Conservation (phyloP, 257 asterid species). For the Echium plantagineum region DNA sequence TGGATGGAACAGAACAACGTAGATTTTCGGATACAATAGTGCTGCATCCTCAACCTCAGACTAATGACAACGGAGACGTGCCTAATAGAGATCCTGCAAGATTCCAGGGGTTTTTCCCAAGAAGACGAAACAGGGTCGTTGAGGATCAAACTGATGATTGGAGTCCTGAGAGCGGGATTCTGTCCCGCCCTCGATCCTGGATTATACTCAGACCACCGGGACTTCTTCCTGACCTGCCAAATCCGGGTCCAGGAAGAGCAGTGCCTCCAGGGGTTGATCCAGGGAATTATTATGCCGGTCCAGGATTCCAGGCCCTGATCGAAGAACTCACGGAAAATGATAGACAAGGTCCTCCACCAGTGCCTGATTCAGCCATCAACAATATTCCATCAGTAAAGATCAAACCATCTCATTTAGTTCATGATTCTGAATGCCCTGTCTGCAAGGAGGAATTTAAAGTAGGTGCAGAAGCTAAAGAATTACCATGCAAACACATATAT, state of each 20-base stretch:
- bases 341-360: slow-evolving; percentile 75
- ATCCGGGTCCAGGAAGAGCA: slow-evolving; percentile 15
- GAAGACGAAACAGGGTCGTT: slow-evolving; percentile 29
- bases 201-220: slow-evolving; percentile 36
- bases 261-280: slow-evolving; percentile 40
- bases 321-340: slow-evolving; percentile 69
- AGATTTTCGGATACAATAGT: not conserved
- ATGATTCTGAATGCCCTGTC: slow-evolving; percentile 60
- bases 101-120: slow-evolving; percentile 22
- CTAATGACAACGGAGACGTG: not conserved
- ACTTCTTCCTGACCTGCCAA: slow-evolving; percentile 8
- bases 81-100: slow-evolving; percentile 10
- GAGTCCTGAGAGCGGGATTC: slow-evolving; percentile 55
- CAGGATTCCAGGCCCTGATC: slow-evolving; percentile 46
- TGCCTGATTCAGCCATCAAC: slow-evolving; percentile 46
- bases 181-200: slow-evolving; percentile 66
- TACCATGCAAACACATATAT: slow-evolving; percentile 73
- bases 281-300: slow-evolving; percentile 43
- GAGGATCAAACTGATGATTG: slow-evolving; percentile 33
- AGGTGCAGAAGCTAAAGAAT: slow-evolving; percentile 62
- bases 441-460: slow-evolving; percentile 67
- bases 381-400: slow-evolving; percentile 44
- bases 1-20: not conserved
- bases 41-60: slow-evolving; percentile 15
- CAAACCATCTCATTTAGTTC: slow-evolving; percentile 37